These are phyloP conservation scores for Massarina eburnea DNA, from an alignment of 2,329 filamentous ascomycete genomes.

Conservation along the genomic window DNA sequence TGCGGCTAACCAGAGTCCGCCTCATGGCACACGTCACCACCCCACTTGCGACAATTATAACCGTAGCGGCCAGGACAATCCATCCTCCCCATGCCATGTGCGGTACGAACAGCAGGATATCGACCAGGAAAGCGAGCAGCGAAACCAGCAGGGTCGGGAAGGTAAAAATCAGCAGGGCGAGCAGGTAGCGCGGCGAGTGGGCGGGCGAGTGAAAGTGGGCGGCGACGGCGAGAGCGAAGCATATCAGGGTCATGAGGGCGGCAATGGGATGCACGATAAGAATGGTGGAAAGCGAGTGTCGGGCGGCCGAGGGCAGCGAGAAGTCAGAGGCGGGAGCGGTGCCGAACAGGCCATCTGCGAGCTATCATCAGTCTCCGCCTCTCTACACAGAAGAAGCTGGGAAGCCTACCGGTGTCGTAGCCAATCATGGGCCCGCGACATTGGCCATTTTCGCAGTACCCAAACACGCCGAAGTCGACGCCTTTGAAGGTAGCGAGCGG, in stretches of 20 bases:
- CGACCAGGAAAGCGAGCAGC: constrained; percentile 85
- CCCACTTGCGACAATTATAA: constrained; percentile 77
- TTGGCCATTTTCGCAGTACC: constrained; percentile 68
- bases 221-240: constrained; percentile 75
- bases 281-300: constrained; percentile 77
- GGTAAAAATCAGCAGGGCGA: constrained; percentile 81
- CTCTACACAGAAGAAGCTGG: background rate
- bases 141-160: constrained; percentile 82
- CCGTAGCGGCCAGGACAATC: constrained; percentile 85
- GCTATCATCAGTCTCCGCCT: constrained; percentile 5
- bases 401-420: constrained; percentile 75
- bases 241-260: constrained; percentile 79
- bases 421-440: constrained; percentile 80
- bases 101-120: constrained; percentile 91
- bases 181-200: constrained; percentile 85
- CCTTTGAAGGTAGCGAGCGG: constrained; percentile 77
- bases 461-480: constrained; percentile 88
- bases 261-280: constrained; percentile 92
- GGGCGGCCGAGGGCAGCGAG: constrained; percentile 64
- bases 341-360: constrained; percentile 50
- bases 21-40: constrained; percentile 95
- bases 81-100: constrained; percentile 94
- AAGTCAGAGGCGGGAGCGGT: constrained; percentile 55
- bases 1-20: constrained; percentile 84
- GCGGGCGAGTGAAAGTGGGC: constrained; percentile 86